These are phyloP conservation scores for Ophiocordyceps camponoti-rufipedis DNA, from an alignment of 2,329 filamentous ascomycete species.

Conservation along the genomic window DNA sequence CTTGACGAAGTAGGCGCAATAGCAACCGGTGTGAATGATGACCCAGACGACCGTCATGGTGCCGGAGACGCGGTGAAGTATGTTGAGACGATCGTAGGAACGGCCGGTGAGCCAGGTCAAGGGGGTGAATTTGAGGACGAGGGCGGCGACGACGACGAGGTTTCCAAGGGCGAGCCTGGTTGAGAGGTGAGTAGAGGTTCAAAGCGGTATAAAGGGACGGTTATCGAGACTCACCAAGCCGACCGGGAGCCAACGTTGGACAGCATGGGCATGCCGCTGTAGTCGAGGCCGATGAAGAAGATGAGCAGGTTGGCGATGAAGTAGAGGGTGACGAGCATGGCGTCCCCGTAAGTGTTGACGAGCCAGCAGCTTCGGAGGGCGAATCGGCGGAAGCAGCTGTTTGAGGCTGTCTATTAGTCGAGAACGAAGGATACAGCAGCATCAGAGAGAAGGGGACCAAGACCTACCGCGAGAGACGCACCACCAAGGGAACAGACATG, in stretches of 20 bases:
- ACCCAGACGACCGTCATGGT: slow-evolving; percentile 26
- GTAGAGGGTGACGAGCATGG: slow-evolving; percentile 11
- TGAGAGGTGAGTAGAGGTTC: neutral
- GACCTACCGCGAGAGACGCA: neutral
- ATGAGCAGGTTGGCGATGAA: slow-evolving; percentile 15
- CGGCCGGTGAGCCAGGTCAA: slow-evolving; percentile 31
- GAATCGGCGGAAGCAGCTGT: slow-evolving; percentile 6
- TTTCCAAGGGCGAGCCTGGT: slow-evolving; percentile 24
- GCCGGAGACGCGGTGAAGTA: slow-evolving; percentile 35
- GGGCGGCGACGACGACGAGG: slow-evolving; percentile 30
- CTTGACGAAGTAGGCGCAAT: slow-evolving; percentile 21
- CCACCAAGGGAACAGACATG: neutral
- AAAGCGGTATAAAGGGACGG: neutral
- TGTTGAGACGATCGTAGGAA: slow-evolving; percentile 40
- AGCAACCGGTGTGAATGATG: slow-evolving; percentile 26
- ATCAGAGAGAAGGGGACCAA: neutral
- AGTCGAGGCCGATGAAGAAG: slow-evolving; percentile 15
- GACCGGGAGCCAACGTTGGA: slow-evolving; percentile 19
- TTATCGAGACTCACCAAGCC: slow-evolving; percentile 15
- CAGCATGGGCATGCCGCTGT: slow-evolving; percentile 9
- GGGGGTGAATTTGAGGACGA: slow-evolving; percentile 40
- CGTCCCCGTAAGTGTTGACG: slow-evolving; percentile 16
- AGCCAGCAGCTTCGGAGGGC: slow-evolving; percentile 9
- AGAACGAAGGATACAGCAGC: neutral
- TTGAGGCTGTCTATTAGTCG: too few relatives aligned